Conservation (phyloP, 2,329 filamentous ascomycete genomes). For the Pyrenophora tritici-repentis region DNA sequence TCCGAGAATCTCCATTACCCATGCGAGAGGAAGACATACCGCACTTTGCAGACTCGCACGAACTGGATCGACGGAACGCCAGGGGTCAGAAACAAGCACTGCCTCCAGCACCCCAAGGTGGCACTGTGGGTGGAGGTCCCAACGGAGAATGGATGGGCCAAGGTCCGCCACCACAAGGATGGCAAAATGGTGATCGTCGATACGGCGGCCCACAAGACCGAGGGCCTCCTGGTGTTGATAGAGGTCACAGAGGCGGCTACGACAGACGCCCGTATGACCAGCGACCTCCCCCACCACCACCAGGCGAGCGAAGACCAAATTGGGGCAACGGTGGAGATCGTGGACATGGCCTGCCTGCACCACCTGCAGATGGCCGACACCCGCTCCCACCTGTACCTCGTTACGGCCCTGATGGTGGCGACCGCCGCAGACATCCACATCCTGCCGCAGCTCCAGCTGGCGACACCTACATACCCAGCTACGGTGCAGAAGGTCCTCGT, state of each 20-base stretch:
- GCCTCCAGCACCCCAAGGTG: slow-evolving; percentile 89
- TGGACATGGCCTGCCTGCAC: slow-evolving; percentile 39
- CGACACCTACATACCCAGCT: slow-evolving; percentile 55
- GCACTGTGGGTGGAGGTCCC: slow-evolving; percentile 77
- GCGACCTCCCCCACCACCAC: slow-evolving; percentile 42
- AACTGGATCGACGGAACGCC: slow-evolving; percentile 91
- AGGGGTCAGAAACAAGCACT: slow-evolving; percentile 82
- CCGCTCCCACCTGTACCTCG: slow-evolving; percentile 43
- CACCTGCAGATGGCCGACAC: slow-evolving; percentile 45
- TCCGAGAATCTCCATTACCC: slow-evolving; percentile 77
- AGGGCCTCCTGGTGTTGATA: slow-evolving; percentile 47
- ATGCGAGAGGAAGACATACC: slow-evolving; percentile 86
- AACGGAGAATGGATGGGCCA: slow-evolving; percentile 64
- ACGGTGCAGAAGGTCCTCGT: slow-evolving; percentile 38
- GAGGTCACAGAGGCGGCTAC: slow-evolving; percentile 33
- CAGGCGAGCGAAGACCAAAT: slow-evolving; percentile 38
- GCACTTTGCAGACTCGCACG: slow-evolving; percentile 90
- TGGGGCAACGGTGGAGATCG: slow-evolving; percentile 38
- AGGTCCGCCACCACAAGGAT: slow-evolving; percentile 42
- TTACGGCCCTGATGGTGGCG: slow-evolving; percentile 33
- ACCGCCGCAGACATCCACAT: slow-evolving; percentile 19
- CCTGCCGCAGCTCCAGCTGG: slow-evolving; percentile 24
- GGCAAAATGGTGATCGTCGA: slow-evolving; percentile 43
- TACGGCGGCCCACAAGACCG: slow-evolving; percentile 45
- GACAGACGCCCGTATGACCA: slow-evolving; percentile 42